A percentile compares a stretch with the other conserved stretches of the same genome.
These are phyloP conservation scores for Periglandula ipomoeae DNA, from an alignment of 2,329 filamentous ascomycete species.

Conservation along the genomic window DNA sequence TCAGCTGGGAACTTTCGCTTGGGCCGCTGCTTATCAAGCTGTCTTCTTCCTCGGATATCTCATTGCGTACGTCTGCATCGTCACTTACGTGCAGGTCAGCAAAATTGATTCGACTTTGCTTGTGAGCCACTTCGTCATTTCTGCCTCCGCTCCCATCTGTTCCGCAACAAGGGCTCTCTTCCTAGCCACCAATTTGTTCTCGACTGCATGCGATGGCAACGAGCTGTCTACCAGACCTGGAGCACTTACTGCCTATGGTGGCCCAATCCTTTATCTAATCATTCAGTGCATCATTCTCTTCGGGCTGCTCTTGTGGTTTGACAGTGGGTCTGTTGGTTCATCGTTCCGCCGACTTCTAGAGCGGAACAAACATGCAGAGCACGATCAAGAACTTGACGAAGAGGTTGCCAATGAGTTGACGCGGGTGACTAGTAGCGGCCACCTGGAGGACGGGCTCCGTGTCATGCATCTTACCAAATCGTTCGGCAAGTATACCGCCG, in stretches of 20 bases:
- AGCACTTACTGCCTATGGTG: constrained; percentile 66
- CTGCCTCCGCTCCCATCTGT: constrained; percentile 65
- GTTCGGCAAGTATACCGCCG: constrained; percentile 67
- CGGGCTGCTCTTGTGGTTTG: constrained; percentile 65
- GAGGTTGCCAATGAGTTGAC: constrained; percentile 58
- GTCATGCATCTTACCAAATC: constrained; percentile 72
- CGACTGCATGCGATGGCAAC: constrained; percentile 60
- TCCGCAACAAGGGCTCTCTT: constrained; percentile 68
- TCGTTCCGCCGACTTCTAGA: constrained; percentile 34
- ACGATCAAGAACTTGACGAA: constrained; percentile 34
- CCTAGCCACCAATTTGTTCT: constrained; percentile 74
- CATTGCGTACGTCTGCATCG: constrained; percentile 59
- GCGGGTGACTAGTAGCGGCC: constrained; percentile 40
- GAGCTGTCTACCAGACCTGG: constrained; percentile 59
- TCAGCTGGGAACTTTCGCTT: constrained; percentile 76
- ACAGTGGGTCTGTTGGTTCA: constrained; percentile 60
- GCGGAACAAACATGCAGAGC: constrained; percentile 18
- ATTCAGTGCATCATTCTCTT: constrained; percentile 66
- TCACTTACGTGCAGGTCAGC: constrained; percentile 65
- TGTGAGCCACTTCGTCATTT: constrained; percentile 67
- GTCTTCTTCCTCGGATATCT: constrained; percentile 63
- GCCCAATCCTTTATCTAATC: constrained; percentile 74
- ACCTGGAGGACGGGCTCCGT: constrained; percentile 56
- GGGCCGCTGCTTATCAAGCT: constrained; percentile 69
- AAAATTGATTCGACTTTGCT: constrained; percentile 58